A percentile compares a stretch with the other conserved stretches of the same genome.
Evolutionary conservation across 768 basidiomycete genomes (phyloP).

Genomic region (Dentipellis fragilis): DNA sequence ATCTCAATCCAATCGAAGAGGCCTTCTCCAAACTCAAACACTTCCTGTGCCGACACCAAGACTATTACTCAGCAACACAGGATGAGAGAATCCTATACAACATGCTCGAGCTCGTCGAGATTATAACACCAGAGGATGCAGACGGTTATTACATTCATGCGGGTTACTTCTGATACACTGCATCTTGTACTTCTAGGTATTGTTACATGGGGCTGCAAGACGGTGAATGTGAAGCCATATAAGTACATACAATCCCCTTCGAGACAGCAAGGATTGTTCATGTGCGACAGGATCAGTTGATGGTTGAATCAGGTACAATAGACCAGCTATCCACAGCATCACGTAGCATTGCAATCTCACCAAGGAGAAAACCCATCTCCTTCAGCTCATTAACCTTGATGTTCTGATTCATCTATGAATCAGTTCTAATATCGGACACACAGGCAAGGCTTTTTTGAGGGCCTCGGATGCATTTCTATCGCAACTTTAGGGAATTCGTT

Average conservation of each 20-base stretch:
- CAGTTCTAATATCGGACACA: no score
- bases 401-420: no score
- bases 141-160: constrained; percentile 23
- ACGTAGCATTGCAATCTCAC: not conserved
- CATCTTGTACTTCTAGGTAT: not conserved
- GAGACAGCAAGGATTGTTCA: not conserved
- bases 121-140: constrained; percentile 20
- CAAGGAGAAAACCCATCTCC: not conserved
- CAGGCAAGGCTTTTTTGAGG: no score
- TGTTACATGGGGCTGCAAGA: not conserved
- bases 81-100: constrained; percentile 16
- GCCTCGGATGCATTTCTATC: no score
- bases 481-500: no score
- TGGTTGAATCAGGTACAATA: no score
- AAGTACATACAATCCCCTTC: no score
- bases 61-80: not conserved
- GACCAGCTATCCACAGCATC: not conserved
- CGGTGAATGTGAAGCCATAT: no score
- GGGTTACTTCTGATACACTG: constrained; percentile 14
- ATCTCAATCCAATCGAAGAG: constrained; percentile 31
- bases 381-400: not conserved
- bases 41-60: constrained; percentile 17
- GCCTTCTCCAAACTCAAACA: constrained; percentile 28
- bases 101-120: constrained; percentile 18
- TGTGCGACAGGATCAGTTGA: no score